phyloP scores from a whole-genome alignment of 331 rosid genomes.

The Malus hybrid region DNA sequence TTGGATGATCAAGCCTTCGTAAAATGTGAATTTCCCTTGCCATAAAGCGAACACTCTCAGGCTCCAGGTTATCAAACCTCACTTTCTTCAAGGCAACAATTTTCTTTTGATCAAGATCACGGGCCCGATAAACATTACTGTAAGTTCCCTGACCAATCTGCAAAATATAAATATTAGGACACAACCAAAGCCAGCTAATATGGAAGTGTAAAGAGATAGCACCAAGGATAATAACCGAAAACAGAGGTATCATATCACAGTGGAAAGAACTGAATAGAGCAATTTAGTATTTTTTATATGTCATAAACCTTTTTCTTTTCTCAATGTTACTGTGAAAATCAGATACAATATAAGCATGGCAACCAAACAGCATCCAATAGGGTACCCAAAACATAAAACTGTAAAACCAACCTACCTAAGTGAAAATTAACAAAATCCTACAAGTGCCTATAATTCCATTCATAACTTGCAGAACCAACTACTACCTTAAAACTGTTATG shows the following conservation, averaged over 20 bases:
- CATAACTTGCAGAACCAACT: no score
- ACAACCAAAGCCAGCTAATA: constrained; percentile 8
- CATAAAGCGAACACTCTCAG: constrained; percentile 31
- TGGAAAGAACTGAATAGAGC: neutral
- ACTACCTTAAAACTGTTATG: no score
- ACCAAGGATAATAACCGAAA: neutral
- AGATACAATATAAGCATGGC: neutral
- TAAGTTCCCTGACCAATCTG: constrained; percentile 38
- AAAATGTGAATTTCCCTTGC: constrained; percentile 90
- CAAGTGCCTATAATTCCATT: no score
- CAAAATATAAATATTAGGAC: neutral
- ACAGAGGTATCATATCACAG: neutral
- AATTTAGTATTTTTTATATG: neutral
- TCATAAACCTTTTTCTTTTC: neutral
- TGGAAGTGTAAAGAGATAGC: neutral
- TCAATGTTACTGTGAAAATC: neutral
- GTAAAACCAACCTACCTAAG: no score
- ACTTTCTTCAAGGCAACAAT: no score
- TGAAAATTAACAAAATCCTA: no score
- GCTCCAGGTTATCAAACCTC: constrained; percentile 32
- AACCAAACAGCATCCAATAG: neutral
- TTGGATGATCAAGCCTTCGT: constrained; percentile 84
- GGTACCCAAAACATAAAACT: no score
- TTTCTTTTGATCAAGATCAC: no score
- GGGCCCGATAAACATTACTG: constrained; percentile 40